A percentile compares a stretch with the other conserved stretches of the same genome.
These are phyloP conservation scores for Calonectria pauciramosa DNA, from an alignment of 2,329 filamentous ascomycete species.

Conservation along the genomic window DNA sequence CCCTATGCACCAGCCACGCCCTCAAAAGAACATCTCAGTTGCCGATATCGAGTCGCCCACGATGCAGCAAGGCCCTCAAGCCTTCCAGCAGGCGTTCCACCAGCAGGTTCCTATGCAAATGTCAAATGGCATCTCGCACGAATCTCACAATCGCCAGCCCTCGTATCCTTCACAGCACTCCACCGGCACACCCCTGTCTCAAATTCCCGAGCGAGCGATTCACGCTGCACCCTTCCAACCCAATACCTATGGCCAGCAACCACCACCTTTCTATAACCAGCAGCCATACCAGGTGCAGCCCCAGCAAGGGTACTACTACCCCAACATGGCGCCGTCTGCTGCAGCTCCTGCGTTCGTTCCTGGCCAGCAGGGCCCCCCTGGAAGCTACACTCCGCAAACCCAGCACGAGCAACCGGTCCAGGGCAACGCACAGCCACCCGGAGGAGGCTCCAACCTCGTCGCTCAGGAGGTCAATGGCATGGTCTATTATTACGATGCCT, in stretches of 20 bases:
- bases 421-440: constrained; percentile 42
- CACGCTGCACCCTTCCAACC: constrained; percentile 93
- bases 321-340: constrained; percentile 64
- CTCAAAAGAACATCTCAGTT: constrained; percentile 94
- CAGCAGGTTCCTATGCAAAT: constrained; percentile 91
- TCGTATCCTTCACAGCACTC: constrained; percentile 80
- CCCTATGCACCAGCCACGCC: constrained; percentile 93
- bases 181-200: constrained; percentile 85
- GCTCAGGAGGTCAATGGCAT: constrained; percentile 96
- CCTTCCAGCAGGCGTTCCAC: constrained; percentile 93
- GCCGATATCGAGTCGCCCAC: constrained; percentile 91
- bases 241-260: constrained; percentile 71
- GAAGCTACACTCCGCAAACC: constrained; percentile 58
- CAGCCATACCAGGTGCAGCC: constrained; percentile 57
- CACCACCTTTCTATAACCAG: constrained; percentile 69
- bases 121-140: constrained; percentile 66
- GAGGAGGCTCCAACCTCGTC: constrained; percentile 63
- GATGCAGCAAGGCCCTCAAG: constrained; percentile 70
- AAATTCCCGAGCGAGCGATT: constrained; percentile 93
- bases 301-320: constrained; percentile 78
- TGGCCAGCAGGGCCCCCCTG: constrained; percentile 60
- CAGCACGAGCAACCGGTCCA: constrained; percentile 57
- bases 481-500: constrained; percentile 92
- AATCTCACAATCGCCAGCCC: constrained; percentile 75
- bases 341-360: constrained; percentile 71